Evolutionary conservation across 2,329 filamentous ascomycete genomes (phyloP), one percentile per base, ranked within the genome.

Genomic region (Hypoxylon sp.): DNA sequence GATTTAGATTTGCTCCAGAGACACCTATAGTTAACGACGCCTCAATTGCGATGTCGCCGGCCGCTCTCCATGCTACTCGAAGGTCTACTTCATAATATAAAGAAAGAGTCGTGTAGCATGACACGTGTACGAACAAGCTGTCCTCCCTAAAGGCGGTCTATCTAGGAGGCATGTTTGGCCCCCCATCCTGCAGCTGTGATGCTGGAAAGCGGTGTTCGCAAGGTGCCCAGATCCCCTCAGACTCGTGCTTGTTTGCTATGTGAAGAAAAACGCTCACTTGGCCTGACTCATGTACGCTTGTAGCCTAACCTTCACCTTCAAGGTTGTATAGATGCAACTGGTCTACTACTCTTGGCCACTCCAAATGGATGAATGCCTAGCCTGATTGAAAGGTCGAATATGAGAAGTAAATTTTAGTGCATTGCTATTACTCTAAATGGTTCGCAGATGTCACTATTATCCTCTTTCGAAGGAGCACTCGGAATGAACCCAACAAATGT

Each of bases 101-200:
- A 32, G 53, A 24, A 8, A 27, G 42, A 5, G 29, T 46, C 31
- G 24, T 56, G 54, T 47, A 57, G 13, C 54, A 57, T 48, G 48
- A 29, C 17, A 57, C 54, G 32, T 37, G 54, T 48, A 21, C 29
- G 3, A 46, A 19, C 24, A 24, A 29, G 32, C 24, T 31, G 46
- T 50, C 46, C 44, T 48, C 27, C 10, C 27, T 5, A 50, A 29
- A n/a, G 15, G 46, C 46, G 46, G 46, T 50, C 46, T 50, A 50
- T 31, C 46, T 50, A 13, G 21, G 5, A 50, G 3, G 3, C 3
- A 13, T 50, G 27, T 50, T 50, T n/a, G 27, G 27, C n/a, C 27
- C 15, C 7, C 46, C 46, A n/a, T 48, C 19, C 19, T 27, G 21
- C 46, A 24, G 21, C 46, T 42, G 15, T 19, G 39, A n/a, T 17